phyloP scores from a whole-genome alignment of 2,329 filamentous ascomycete genomes.

The Thielaviopsis cerberus region DNA sequence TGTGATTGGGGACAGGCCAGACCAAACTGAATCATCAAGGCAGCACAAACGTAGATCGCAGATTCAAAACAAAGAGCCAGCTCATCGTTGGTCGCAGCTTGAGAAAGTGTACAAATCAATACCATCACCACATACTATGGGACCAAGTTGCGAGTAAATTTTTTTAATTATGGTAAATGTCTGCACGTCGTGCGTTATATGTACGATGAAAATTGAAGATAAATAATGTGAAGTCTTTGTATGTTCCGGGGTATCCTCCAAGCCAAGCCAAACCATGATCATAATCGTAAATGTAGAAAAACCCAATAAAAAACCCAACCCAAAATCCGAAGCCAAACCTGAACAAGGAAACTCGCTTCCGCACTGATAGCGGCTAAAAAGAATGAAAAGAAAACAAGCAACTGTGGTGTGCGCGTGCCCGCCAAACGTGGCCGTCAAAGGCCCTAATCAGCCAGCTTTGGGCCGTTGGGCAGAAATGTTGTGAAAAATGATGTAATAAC shows the following conservation, averaged over 20 bases:
- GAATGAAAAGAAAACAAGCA: neutral
- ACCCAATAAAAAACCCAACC: constrained; percentile 1
- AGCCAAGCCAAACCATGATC: constrained; percentile 9
- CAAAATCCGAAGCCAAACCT: constrained; percentile 6
- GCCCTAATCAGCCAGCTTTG: neutral
- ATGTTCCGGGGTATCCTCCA: constrained; percentile 12
- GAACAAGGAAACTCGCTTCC: constrained; percentile 12
- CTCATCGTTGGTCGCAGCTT: neutral
- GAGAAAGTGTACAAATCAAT: neutral
- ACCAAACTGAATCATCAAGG: neutral
- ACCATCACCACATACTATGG: neutral
- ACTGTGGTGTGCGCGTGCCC: neutral
- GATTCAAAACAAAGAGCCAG: neutral
- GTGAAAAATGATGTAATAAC: constrained; percentile 10
- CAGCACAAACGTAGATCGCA: neutral
- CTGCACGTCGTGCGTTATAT: neutral
- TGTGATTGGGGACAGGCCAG: neutral
- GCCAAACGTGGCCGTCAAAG: neutral
- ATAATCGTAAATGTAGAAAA: constrained; percentile 11
- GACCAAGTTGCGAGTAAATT: neutral
- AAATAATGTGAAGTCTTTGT: constrained; percentile 7
- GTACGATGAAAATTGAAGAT: neutral
- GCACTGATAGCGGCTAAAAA: constrained; percentile 11
- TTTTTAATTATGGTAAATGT: neutral
- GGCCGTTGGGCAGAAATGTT: constrained; percentile 2